Percentiles rank a stretch among this genome's conserved stretches.
phyloP scores from a whole-genome alignment of 768 basidiomycete species.

The Auriscalpium orientale region DNA sequence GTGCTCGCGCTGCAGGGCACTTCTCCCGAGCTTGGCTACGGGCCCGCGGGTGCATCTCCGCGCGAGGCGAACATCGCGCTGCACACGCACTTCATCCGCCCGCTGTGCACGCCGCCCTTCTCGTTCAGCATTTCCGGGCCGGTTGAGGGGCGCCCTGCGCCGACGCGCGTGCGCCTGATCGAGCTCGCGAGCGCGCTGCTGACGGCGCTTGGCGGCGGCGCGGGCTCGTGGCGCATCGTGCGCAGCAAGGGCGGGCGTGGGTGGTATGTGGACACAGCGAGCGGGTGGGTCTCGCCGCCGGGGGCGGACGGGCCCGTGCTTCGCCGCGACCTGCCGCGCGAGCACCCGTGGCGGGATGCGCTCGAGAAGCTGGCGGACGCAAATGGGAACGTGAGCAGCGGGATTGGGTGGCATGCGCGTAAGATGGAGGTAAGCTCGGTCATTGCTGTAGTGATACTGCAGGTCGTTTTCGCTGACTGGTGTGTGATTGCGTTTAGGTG shows the following conservation, averaged over 20 bases:
- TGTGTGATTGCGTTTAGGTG: conserved; percentile 25
- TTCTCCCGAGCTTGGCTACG: conserved; percentile 51
- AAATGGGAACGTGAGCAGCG: conserved; percentile 85
- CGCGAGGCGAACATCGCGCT: conserved; percentile 70
- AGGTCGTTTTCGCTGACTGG: conserved; percentile 1
- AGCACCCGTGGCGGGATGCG: conserved; percentile 64
- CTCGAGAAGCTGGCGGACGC: conserved; percentile 68
- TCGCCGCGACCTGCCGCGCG: conserved; percentile 25
- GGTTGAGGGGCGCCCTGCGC: conserved; percentile 32
- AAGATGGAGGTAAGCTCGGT: conserved; percentile 54
- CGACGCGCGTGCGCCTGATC: conserved; percentile 77
- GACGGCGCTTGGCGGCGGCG: conserved; percentile 66
- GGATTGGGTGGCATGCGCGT: conserved; percentile 90
- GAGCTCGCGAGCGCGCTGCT: conserved; percentile 74
- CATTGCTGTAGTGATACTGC: not conserved
- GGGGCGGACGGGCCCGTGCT: conserved; percentile 34
- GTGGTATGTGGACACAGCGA: conserved; percentile 90
- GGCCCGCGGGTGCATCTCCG: conserved; percentile 31
- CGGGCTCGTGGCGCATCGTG: conserved; percentile 83
- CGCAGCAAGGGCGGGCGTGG: conserved; percentile 88
- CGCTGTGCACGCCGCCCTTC: conserved; percentile 74
- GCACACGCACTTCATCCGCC: conserved; percentile 71
- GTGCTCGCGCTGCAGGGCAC: conserved; percentile 76
- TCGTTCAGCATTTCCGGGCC: conserved; percentile 43
- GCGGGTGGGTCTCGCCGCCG: conserved; percentile 61